A percentile compares a stretch with the other conserved stretches of the same genome.
Evolutionary conservation across 805 yeast species (phyloP).

Genomic region (Candida insectalens): DNA sequence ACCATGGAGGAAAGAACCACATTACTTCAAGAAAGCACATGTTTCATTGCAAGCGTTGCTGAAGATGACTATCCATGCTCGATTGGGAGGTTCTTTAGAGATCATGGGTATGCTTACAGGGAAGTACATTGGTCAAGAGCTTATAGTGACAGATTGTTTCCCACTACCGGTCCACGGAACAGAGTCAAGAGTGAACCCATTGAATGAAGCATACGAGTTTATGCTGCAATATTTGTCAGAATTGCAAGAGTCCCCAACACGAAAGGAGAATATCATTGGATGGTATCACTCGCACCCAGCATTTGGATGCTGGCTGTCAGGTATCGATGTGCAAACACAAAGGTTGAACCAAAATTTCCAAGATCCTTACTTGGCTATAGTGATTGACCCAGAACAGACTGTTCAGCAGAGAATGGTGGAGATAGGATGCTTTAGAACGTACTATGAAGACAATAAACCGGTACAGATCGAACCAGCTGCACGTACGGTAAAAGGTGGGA

Average conservation of each 20-base stretch:
- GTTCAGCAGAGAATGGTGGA: slow-evolving; percentile 55
- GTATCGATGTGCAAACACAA: slow-evolving; percentile 90
- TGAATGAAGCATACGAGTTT: slow-evolving; percentile 87
- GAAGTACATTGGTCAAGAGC: slow-evolving; percentile 36
- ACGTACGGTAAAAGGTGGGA: neutral
- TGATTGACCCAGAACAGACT: slow-evolving; percentile 75
- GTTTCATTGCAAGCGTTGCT: slow-evolving; percentile 63
- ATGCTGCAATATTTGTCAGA: slow-evolving; percentile 76
- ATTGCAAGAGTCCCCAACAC: slow-evolving; percentile 33
- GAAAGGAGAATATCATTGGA: slow-evolving; percentile 75
- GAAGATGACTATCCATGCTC: slow-evolving; percentile 74
- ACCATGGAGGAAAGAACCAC: slow-evolving; percentile 53
- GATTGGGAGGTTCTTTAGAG: slow-evolving; percentile 79
- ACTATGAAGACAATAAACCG: slow-evolving; percentile 18
- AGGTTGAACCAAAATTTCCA: slow-evolving; percentile 75
- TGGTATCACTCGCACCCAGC: slow-evolving; percentile 99
- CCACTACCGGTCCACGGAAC: slow-evolving; percentile 93
- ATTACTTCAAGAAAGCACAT: slow-evolving; percentile 50
- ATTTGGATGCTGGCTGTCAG: slow-evolving; percentile 92
- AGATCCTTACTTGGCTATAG: slow-evolving; percentile 86
- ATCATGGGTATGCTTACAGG: slow-evolving; percentile 96
- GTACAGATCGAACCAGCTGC: neutral
- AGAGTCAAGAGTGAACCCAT: slow-evolving; percentile 92
- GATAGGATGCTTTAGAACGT: slow-evolving; percentile 84
- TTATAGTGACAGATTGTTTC: slow-evolving; percentile 73